Percentiles rank a stretch among this genome's conserved stretches.
These are phyloP conservation scores for Blastobotrys mokoenaii DNA, from an alignment of 805 yeast genomes.

Conservation along the genomic window DNA sequence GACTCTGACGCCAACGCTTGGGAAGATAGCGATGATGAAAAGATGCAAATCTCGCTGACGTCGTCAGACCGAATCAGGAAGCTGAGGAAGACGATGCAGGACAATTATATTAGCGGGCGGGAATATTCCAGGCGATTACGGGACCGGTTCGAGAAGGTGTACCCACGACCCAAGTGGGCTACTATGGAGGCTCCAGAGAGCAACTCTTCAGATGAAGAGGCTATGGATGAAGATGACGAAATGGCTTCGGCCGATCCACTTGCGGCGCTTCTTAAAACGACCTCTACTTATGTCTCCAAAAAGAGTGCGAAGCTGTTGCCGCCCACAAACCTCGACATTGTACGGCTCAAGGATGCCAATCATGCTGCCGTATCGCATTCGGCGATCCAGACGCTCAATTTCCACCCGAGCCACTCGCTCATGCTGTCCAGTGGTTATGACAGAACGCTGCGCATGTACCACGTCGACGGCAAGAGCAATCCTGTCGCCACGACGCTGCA, in stretches of 20 bases:
- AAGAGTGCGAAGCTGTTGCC: conserved; percentile 50
- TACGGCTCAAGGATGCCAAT: conserved; percentile 85
- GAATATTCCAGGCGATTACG: conserved; percentile 58
- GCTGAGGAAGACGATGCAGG: conserved; percentile 53
- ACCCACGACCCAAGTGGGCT: conserved; percentile 85
- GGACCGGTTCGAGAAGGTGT: conserved; percentile 60
- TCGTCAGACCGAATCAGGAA: conserved; percentile 57
- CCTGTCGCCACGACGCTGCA: conserved; percentile 75
- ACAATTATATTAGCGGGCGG: conserved; percentile 45
- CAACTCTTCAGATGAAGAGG: conserved; percentile 22
- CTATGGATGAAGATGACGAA: conserved; percentile 25
- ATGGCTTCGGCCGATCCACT: conserved; percentile 28
- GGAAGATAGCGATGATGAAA: conserved; percentile 90
- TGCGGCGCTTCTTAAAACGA: conserved; percentile 23
- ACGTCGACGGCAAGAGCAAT: conserved; percentile 81
- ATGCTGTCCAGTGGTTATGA: conserved; percentile 90
- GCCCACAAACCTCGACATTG: conserved; percentile 60
- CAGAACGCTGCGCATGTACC: conserved; percentile 75
- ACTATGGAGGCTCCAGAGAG: neutral
- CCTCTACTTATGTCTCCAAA: conserved; percentile 22
- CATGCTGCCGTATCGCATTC: conserved; percentile 57
- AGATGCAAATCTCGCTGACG: conserved; percentile 49
- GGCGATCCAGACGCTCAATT: conserved; percentile 76
- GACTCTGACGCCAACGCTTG: conserved; percentile 43
- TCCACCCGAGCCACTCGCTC: conserved; percentile 80